phyloP scores from a whole-genome alignment of 192 early-diverging fungal genomes.

The Coemansia sp. region DNA sequence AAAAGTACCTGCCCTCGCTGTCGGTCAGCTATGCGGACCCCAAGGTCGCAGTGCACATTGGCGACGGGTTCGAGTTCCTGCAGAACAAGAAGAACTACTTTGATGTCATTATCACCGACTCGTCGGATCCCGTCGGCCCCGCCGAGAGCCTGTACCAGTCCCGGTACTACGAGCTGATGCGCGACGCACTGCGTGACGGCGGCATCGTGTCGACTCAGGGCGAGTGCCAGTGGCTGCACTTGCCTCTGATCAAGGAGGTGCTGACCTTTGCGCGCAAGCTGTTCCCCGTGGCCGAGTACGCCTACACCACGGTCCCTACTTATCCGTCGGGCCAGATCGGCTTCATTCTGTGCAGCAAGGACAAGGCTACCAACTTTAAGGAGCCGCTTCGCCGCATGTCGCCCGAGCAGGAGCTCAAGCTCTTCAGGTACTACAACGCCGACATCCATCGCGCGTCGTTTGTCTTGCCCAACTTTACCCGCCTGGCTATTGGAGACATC shows the following conservation, averaged over 20 bases:
- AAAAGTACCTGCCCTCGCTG: slow-evolving; percentile 92
- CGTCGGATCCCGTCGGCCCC: slow-evolving; percentile 97
- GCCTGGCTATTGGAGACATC: slow-evolving; percentile 26
- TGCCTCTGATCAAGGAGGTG: slow-evolving; percentile 88
- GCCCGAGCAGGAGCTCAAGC: slow-evolving; percentile 74
- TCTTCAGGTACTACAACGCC: slow-evolving; percentile 91
- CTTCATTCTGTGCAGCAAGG: slow-evolving; percentile 90
- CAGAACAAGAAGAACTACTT: slow-evolving; percentile 82
- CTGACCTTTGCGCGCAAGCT: slow-evolving; percentile 73
- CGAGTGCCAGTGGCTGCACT: slow-evolving; percentile 99
- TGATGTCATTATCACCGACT: slow-evolving; percentile 99
- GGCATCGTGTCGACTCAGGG: slow-evolving; percentile 97
- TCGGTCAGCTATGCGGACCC: slow-evolving; percentile 90
- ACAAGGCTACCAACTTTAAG: slow-evolving; percentile 66
- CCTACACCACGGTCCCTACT: slow-evolving; percentile 92
- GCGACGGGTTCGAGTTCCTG: slow-evolving; percentile 94
- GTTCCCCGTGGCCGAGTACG: slow-evolving; percentile 92
- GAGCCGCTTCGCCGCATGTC: slow-evolving; percentile 75
- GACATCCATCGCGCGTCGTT: slow-evolving; percentile 92
- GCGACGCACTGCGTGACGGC: slow-evolving; percentile 78
- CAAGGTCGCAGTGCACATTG: slow-evolving; percentile 93
- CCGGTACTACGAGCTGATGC: slow-evolving; percentile 92
- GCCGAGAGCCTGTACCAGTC: slow-evolving; percentile 92
- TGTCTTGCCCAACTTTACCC: slow-evolving; percentile 90
- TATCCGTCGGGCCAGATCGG: slow-evolving; percentile 99